These are phyloP conservation scores for Haematococcus lacustris DNA, from an alignment of 139 green algal genomes.

Conservation along the genomic window DNA sequence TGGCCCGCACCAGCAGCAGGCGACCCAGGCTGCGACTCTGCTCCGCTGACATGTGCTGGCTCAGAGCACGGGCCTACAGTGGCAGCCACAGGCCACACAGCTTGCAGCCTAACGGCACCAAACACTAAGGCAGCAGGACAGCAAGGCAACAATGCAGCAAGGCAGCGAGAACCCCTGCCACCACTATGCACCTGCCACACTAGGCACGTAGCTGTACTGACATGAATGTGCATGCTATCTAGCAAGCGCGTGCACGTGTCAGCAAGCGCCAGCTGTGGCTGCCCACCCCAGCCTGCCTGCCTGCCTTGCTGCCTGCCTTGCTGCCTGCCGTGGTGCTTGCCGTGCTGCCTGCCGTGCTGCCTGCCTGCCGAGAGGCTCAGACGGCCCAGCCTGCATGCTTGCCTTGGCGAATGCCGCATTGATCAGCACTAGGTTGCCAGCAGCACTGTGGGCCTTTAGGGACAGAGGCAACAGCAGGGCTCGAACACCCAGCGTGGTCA, in stretches of 20 bases:
- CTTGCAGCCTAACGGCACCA: no score
- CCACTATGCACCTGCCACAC: not conserved
- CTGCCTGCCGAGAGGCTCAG: not conserved
- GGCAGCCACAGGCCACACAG: no score
- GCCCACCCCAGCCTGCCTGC: no score
- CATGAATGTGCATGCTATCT: not conserved
- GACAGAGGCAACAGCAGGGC: constrained; percentile 19
- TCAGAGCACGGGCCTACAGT: constrained; percentile 2
- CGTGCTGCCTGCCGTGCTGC: not conserved
- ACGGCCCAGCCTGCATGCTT: not conserved
- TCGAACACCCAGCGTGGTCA: constrained; percentile 10
- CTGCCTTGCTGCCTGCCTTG: no score
- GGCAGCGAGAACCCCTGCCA: not conserved
- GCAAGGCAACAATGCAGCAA: not conserved
- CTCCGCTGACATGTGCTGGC: not conserved
- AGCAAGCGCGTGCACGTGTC: no score
- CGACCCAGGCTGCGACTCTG: not conserved
- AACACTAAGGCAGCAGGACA: not conserved
- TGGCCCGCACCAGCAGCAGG: constrained; percentile 11
- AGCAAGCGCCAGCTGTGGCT: no score
- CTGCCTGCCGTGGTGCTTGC: no score
- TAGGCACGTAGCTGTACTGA: no score
- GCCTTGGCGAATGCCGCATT: constrained; percentile 6
- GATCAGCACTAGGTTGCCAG: constrained; percentile 25
- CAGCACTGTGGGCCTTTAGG: constrained; percentile 26